These are phyloP conservation scores for Fraxinus americana DNA, from an alignment of 257 asterid genomes.

Conservation along the genomic window DNA sequence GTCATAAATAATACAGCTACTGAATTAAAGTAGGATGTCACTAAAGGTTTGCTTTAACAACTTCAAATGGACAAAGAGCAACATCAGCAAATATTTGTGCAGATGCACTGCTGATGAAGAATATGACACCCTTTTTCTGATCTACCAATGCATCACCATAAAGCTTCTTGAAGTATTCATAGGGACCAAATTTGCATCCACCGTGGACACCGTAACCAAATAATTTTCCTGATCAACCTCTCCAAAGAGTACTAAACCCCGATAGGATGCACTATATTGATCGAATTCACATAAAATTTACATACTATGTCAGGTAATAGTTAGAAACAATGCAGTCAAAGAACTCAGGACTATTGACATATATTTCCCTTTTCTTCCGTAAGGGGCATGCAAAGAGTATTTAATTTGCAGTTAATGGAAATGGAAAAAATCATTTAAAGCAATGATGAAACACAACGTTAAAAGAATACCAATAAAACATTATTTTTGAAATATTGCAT, in stretches of 20 bases:
- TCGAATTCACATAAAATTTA: constrained; percentile 57
- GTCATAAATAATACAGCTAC: not conserved
- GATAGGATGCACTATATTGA: constrained; percentile 58
- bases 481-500: too few relatives aligned
- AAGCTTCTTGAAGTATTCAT: constrained; percentile 65
- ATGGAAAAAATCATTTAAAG: not conserved
- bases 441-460: not conserved
- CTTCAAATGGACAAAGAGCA: constrained; percentile 81
- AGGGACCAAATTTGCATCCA: constrained; percentile 70
- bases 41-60: constrained; percentile 46
- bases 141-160: constrained; percentile 52
- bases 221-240: constrained; percentile 80
- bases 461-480: not conserved
- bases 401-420: not conserved
- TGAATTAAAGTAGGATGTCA: not conserved
- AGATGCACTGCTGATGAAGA: constrained; percentile 66
- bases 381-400: too few relatives aligned
- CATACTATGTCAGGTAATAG: constrained; percentile 17
- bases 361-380: not conserved
- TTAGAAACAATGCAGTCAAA: not conserved
- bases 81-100: constrained; percentile 77
- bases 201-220: constrained; percentile 77
- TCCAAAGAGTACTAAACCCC: constrained; percentile 60
- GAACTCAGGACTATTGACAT: not conserved
- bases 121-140: constrained; percentile 52